Conservation (phyloP, 495 filamentous ascomycete genomes). For the Neurospora sp. region DNA sequence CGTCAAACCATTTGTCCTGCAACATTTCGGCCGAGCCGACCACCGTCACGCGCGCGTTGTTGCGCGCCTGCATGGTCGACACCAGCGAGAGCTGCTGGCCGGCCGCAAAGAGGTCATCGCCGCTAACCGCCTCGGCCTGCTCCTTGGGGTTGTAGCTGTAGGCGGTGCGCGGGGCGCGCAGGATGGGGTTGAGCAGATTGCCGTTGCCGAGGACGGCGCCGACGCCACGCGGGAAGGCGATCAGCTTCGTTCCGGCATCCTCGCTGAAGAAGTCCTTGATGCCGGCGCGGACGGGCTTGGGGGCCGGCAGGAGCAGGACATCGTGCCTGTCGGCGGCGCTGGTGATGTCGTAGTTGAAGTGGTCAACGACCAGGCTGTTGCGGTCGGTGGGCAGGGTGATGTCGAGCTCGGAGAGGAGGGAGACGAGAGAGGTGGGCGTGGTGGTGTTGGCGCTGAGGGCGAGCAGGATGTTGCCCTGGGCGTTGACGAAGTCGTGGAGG, state of each 20-base stretch:
- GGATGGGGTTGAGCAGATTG: slow-evolving; percentile 66
- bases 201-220: slow-evolving; percentile 73
- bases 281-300: slow-evolving; percentile 49
- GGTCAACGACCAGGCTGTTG: slow-evolving; percentile 74
- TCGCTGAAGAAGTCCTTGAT: slow-evolving; percentile 73
- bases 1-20: slow-evolving; percentile 82
- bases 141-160: slow-evolving; percentile 96
- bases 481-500: slow-evolving; percentile 84
- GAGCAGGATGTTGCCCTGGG: slow-evolving; percentile 83
- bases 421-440: slow-evolving; percentile 67
- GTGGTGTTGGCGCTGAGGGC: slow-evolving; percentile 66
- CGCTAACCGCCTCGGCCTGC: slow-evolving; percentile 46
- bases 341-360: slow-evolving; percentile 81
- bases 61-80: slow-evolving; percentile 78
- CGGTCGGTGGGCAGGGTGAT: slow-evolving; percentile 81
- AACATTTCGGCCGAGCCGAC: slow-evolving; percentile 80
- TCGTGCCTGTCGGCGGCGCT: slow-evolving; percentile 77
- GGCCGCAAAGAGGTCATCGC: slow-evolving; percentile 65
- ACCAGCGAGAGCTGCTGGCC: slow-evolving; percentile 75
- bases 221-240: slow-evolving; percentile 72
- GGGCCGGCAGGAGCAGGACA: slow-evolving; percentile 65
- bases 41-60: slow-evolving; percentile 83
- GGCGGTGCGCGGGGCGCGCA: slow-evolving; percentile 69
- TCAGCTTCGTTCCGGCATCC: slow-evolving; percentile 37
- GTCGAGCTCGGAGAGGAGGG: slow-evolving; percentile 82